Evolutionary conservation across 2,329 filamentous ascomycete species (phyloP).

Genomic region (Xylaria hypoxylon): DNA sequence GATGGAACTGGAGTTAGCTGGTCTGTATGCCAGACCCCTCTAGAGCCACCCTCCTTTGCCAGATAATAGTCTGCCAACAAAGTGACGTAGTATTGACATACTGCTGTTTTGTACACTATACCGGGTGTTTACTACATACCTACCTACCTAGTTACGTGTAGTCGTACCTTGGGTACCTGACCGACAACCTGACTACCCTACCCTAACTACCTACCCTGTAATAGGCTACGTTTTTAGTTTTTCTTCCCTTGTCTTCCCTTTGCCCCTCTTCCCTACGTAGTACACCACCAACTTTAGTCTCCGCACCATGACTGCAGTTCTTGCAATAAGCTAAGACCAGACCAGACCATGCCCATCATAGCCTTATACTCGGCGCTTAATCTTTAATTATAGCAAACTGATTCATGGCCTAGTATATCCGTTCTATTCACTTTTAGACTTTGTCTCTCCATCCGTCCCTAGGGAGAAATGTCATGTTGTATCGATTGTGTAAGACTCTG

Average conservation of each 20-base stretch:
- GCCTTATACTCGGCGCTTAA: constrained; percentile 37
- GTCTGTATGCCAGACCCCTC: not conserved
- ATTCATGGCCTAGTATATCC: constrained; percentile 13
- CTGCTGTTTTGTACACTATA: not conserved
- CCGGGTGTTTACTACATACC: not conserved
- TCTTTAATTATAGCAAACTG: constrained; percentile 35
- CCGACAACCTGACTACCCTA: not conserved
- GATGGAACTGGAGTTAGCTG: not conserved
- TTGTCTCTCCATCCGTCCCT: not conserved
- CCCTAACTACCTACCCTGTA: not conserved
- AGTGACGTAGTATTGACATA: not conserved
- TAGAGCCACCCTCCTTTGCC: not conserved
- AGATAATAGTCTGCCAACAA: not conserved
- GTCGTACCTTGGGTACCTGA: not conserved
- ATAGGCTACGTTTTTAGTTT: not conserved
- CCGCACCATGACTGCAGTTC: constrained; percentile 19
- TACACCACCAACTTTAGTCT: not conserved
- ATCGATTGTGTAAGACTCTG: not conserved
- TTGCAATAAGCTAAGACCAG: constrained; percentile 15
- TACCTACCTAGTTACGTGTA: too few relatives aligned
- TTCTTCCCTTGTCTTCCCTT: constrained; percentile 12
- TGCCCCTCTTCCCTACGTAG: constrained; percentile 12
- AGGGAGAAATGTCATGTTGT: not conserved
- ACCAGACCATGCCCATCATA: constrained; percentile 15
- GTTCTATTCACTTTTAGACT: not conserved